These are phyloP conservation scores for Carex arenaria DNA, from an alignment of 202 grass and related monocot genomes.

Conservation along the genomic window DNA sequence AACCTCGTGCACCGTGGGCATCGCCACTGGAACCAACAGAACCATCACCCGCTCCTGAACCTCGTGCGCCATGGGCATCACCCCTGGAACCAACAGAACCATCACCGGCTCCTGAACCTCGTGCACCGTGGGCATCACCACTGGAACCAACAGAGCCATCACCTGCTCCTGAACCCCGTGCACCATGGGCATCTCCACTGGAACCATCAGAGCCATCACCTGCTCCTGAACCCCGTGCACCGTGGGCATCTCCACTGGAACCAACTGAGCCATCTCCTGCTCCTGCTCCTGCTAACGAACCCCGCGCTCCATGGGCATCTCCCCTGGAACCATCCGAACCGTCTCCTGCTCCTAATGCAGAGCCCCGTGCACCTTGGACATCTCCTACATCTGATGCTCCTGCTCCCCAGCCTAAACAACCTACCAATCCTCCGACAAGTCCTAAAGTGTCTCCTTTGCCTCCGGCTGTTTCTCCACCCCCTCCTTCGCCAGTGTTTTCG, in stretches of 20 bases:
- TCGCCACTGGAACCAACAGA: background rate
- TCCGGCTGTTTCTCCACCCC: background rate
- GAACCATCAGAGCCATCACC: background rate
- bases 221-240: background rate
- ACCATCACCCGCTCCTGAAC: background rate
- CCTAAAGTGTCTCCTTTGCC: slow-evolving; percentile 1
- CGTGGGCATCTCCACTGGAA: background rate
- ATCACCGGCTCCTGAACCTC: background rate
- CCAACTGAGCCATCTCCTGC: background rate
- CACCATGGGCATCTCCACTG: background rate
- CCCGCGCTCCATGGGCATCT: slow-evolving; percentile 19
- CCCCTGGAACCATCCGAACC: background rate
- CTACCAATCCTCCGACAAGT: background rate
- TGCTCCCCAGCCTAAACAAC: slow-evolving; percentile 1
- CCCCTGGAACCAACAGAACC: background rate
- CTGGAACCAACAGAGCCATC: no score
- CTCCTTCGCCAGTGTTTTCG: background rate
- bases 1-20: background rate
- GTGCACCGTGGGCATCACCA: background rate
- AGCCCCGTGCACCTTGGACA: background rate
- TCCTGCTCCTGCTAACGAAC: no score
- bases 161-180: background rate
- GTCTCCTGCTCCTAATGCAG: background rate
- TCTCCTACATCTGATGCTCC: slow-evolving; percentile 7
- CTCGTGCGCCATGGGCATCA: background rate